Percentiles rank a stretch among this genome's conserved stretches.
phyloP scores from a whole-genome alignment of 2,329 filamentous ascomycete genomes.

The Apiospora sp. region DNA sequence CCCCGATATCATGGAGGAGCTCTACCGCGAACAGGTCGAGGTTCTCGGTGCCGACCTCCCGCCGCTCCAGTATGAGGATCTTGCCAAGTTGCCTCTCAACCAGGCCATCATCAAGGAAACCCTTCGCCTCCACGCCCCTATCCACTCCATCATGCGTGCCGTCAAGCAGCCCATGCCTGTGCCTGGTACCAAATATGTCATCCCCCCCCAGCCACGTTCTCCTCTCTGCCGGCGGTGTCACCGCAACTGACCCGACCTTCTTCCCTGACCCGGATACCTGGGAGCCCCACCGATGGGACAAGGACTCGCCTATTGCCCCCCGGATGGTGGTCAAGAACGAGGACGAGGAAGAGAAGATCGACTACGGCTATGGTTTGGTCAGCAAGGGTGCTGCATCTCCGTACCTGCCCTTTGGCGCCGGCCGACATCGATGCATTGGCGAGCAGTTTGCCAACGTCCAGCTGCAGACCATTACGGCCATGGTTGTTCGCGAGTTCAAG shows the following conservation, averaged over 20 bases:
- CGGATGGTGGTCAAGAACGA: conserved; percentile 53
- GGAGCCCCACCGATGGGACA: conserved; percentile 92
- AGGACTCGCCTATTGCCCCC: conserved; percentile 64
- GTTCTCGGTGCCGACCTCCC: conserved; percentile 79
- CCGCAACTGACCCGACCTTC: conserved; percentile 73
- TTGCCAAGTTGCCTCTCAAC: conserved; percentile 82
- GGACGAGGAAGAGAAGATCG: conserved; percentile 77
- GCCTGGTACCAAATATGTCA: conserved; percentile 81
- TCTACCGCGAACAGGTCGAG: conserved; percentile 82
- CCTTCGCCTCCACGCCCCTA: conserved; percentile 87
- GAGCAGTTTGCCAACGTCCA: conserved; percentile 97
- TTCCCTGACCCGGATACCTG: conserved; percentile 85
- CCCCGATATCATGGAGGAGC: conserved; percentile 80
- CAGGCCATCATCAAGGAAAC: conserved; percentile 90
- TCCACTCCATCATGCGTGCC: conserved; percentile 93
- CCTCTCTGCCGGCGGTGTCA: conserved; percentile 85
- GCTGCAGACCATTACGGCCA: conserved; percentile 83
- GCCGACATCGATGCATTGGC: conserved; percentile 92
- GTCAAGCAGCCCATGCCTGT: conserved; percentile 89
- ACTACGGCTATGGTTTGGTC: conserved; percentile 93
- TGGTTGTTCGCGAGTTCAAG: conserved; percentile 80
- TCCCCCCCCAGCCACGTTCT: conserved; percentile 85
- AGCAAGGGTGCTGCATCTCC: conserved; percentile 90
- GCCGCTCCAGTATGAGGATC: conserved; percentile 77
- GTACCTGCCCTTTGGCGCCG: conserved; percentile 93